Percentiles rank a stretch among this genome's conserved stretches.
These are phyloP conservation scores for Fusarium musae DNA, from an alignment of 2,329 filamentous ascomycete genomes.

Conservation along the genomic window DNA sequence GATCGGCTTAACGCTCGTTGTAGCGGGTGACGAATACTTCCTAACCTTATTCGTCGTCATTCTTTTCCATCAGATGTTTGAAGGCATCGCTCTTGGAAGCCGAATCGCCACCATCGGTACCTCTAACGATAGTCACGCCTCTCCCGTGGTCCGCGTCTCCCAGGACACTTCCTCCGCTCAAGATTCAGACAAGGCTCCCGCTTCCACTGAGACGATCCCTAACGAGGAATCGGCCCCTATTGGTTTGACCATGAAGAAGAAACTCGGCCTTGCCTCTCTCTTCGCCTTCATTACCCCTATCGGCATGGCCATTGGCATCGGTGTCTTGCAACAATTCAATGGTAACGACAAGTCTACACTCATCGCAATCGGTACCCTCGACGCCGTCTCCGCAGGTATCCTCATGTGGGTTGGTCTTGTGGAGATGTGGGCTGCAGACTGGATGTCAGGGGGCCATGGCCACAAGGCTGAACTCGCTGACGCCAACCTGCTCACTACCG, in stretches of 20 bases:
- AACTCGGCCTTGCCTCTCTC: constrained; percentile 69
- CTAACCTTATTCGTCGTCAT: constrained; percentile 73
- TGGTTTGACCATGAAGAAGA: constrained; percentile 56
- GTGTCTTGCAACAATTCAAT: constrained; percentile 76
- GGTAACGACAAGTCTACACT: constrained; percentile 76
- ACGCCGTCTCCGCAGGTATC: constrained; percentile 79
- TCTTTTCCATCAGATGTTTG: constrained; percentile 82
- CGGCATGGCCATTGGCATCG: constrained; percentile 84
- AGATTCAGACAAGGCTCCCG: constrained; percentile 45
- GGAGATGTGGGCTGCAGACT: constrained; percentile 83
- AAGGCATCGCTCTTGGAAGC: constrained; percentile 78
- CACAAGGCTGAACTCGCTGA: constrained; percentile 62
- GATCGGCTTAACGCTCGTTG: constrained; percentile 72
- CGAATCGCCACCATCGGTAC: constrained; percentile 71
- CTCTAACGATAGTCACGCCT: constrained; percentile 22
- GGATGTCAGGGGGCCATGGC: constrained; percentile 64
- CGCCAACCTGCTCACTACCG: constrained; percentile 60
- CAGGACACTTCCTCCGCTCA: constrained; percentile 25
- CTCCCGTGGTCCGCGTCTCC: constrained; percentile 37
- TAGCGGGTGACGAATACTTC: constrained; percentile 66
- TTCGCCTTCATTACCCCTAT: constrained; percentile 80
- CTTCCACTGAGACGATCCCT: constrained; percentile 36
- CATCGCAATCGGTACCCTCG: constrained; percentile 77
- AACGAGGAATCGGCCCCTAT: constrained; percentile 18
- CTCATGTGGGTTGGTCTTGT: constrained; percentile 83